Evolutionary conservation across 345 rosid species (phyloP), one percentile per base, ranked within the genome.

Genomic region (Brassica carinata): DNA sequence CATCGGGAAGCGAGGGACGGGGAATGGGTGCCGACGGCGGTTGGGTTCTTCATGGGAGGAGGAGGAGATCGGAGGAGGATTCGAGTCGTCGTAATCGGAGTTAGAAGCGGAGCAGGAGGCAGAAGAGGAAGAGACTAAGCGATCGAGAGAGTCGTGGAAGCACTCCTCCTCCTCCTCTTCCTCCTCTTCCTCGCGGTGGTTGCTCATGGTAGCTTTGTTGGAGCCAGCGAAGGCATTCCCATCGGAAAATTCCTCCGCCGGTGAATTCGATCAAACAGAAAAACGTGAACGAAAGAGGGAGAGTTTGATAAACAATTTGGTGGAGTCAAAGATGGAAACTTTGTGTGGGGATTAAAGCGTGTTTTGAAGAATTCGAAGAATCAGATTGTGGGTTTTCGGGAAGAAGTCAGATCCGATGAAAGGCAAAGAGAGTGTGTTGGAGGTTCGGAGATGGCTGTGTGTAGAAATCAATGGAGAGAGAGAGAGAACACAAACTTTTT

Each of bases 91-190:
- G 77, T 89, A 87, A 64, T 88, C 90, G 17, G 91, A 87, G 84
- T 87, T 84, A 45, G 92, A 87, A 67, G 87, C 81, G 26, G 96
- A 87, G 77, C 89, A 89, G 33, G 97, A 92, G 78, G 90, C 88
- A 13, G 92, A 88, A 15, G 88, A 85, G 45, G 94, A 86, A 64
- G 90, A 90, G 61, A 86, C 81, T 43, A 82, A 62, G 81, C 98
- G 96, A 86, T 93, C 94, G 19, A 89, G 89, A 33, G 98, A 87
- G 76, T 93, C 98, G 85, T 91, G 91, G 81, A 93, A 83, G 26
- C 10, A 9, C 43, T 36, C 91, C 96, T 72, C 71, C 86, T n/a
- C 86, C 90, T 34, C 81, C 83, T 86, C 88, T 5, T n/a, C 86
- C 90, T 34, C 81, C 83, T 86, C 88, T 5, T 81, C 79, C 67